Base-by-base conservation (phyloP, 192 early-diverging fungal genomes). In the Coemansia sp. region DNA sequence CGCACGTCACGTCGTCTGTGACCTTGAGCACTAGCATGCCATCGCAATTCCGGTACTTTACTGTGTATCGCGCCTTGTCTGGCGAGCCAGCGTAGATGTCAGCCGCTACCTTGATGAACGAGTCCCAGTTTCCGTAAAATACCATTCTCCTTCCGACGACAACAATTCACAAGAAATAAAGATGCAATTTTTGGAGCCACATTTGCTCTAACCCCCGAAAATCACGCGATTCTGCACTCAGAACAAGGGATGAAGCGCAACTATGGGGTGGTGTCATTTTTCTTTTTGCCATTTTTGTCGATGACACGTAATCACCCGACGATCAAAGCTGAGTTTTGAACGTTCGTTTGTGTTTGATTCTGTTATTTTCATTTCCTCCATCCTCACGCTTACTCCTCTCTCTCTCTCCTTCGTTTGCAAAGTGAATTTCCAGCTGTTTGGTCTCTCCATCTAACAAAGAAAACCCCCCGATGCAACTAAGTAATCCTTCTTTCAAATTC, bases 21-120 rank as follows among this genome's bases (percentile, higher is more conserved):
- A 80, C 72, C 49, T 80, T 80, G 62, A 80, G 72, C 14, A 71
- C 59, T 34, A 80, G 72, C 20, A 59, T 65, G 4, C 71, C 56
- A 25, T 74, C 72, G 66, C 72, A 62, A 50, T 80, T 80, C 61
- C 77, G 72, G 63, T 80, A 80, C 41, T 80, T 80, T 36, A 80
- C 53, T 20, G 77, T 68, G 59, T 80, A 80, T 49, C 77, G 71
- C 2, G 77, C 66, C 45, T 50, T 59, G 45, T 56, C 62, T 25
- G 77, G 57, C 29, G 77, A 65, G 25, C 59, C 61, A 40, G 77
- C 62, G 34, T 71, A 80, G 0, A 80, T 45, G 50, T 48, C 60
- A 5, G 68, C 32, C 13, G 77, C 77, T 0, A 68, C 72, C 62
- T 57, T 68, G 23, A 68, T 68, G 41, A 80, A 80, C 40, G 65